Conservation (phyloP, 768 basidiomycete genomes). For the Leccinum subgranulosum region DNA sequence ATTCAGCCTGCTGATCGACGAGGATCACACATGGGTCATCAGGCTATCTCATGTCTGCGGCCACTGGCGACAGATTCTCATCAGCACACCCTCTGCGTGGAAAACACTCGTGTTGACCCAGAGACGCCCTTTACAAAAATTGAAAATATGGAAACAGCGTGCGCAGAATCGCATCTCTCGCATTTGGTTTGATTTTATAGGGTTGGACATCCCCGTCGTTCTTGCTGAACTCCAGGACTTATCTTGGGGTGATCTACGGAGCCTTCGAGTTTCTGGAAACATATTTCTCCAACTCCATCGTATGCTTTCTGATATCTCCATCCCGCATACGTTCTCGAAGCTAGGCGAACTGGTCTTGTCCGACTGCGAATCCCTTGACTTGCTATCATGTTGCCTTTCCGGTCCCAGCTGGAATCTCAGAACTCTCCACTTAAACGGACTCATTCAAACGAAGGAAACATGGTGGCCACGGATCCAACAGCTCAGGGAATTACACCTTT, state of each 20-base stretch:
- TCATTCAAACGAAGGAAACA: constrained; percentile 1
- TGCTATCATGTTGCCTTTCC: constrained; percentile 4
- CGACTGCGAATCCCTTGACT: background rate
- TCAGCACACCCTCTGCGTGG: constrained; percentile 58
- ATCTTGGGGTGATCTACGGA: constrained; percentile 24
- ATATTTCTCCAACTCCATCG: constrained; percentile 14
- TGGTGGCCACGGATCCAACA: constrained; percentile 21
- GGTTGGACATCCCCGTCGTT: constrained; percentile 15
- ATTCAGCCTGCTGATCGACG: constrained; percentile 41
- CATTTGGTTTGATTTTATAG: constrained; percentile 23
- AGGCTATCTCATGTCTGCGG: constrained; percentile 55
- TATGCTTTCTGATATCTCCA: constrained; percentile 34
- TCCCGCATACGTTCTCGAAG: constrained; percentile 29
- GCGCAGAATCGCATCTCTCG: constrained; percentile 45
- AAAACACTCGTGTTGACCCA: constrained; percentile 50
- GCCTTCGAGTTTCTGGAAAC: constrained; percentile 12
- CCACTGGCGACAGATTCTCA: constrained; percentile 57
- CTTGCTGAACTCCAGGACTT: constrained; percentile 19
- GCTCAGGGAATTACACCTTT: constrained; percentile 20
- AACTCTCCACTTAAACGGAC: constrained; percentile 22
- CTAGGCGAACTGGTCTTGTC: constrained; percentile 35
- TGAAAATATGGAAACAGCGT: constrained; percentile 54
- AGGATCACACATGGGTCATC: constrained; percentile 44
- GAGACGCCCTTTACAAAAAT: constrained; percentile 48
- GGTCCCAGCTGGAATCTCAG: constrained; percentile 26